phyloP scores from a whole-genome alignment of 768 basidiomycete species.

The Candolleomyces eurysporus region DNA sequence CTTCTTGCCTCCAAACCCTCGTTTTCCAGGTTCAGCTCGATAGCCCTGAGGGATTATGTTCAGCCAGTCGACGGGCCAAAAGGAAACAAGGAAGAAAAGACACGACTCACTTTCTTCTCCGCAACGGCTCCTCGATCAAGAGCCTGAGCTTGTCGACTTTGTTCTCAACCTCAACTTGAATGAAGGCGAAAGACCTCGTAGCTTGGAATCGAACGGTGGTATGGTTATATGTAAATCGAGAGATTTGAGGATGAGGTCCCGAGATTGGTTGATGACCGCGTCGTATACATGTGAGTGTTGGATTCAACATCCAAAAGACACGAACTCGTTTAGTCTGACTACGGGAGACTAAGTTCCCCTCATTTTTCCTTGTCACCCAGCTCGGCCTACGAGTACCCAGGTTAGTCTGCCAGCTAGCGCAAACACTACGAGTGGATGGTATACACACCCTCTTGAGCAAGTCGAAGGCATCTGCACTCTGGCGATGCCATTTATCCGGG shows the following conservation, averaged over 20 bases:
- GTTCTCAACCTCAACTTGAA: conserved; percentile 66
- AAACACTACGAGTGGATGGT: background rate
- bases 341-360: conserved; percentile 76
- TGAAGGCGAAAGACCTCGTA: conserved; percentile 56
- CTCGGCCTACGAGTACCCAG: conserved; percentile 58
- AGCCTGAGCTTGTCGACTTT: conserved; percentile 81
- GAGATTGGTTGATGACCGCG: conserved; percentile 74
- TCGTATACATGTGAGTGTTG: no score
- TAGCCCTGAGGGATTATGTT: conserved; percentile 47
- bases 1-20: conserved; percentile 89
- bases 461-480: conserved; percentile 90
- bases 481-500: conserved; percentile 94
- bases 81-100: background rate
- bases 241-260: conserved; percentile 60
- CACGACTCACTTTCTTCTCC: conserved; percentile 70
- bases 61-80: background rate
- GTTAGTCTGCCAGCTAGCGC: background rate
- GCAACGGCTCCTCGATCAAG: conserved; percentile 86
- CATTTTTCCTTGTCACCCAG: conserved; percentile 77
- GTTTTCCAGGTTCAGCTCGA: conserved; percentile 90
- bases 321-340: no score
- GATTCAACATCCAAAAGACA: no score
- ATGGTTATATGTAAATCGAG: conserved; percentile 60
- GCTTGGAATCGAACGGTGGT: conserved; percentile 54
- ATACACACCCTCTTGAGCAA: conserved; percentile 79